These are phyloP conservation scores for Pleurozium schreberi DNA, from an alignment of 225 moss, liverwort and hornwort species.

Conservation along the genomic window DNA sequence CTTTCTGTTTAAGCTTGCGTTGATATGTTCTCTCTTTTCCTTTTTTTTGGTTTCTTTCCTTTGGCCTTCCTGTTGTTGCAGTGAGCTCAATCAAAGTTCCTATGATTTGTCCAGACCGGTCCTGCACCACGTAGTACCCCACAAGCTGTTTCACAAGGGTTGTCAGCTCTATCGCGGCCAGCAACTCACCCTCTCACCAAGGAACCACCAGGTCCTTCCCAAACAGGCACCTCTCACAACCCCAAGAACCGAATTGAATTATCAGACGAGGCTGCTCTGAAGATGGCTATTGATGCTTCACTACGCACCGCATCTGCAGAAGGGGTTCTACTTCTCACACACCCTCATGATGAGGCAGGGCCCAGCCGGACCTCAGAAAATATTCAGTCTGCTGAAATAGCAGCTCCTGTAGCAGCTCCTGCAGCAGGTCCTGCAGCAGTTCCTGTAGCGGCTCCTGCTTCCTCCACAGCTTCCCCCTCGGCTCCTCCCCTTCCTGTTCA, in stretches of 20 bases:
- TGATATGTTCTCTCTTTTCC: not conserved
- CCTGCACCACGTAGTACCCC: conserved; percentile 19
- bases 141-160: conserved; percentile 52
- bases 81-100: not conserved
- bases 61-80: not conserved
- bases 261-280: conserved; percentile 61
- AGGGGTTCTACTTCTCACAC: conserved; percentile 24
- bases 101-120: conserved; percentile 3
- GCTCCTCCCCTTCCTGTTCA: conserved; percentile 79
- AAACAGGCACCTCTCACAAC: not conserved
- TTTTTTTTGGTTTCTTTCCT: not conserved
- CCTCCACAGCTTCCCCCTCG: conserved; percentile 39
- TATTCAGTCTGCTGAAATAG: not conserved
- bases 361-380: conserved; percentile 30
- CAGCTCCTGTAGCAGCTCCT: not conserved
- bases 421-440: not conserved
- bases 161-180: conserved; percentile 42
- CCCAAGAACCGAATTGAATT: not conserved
- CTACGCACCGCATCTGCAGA: conserved; percentile 69
- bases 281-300: conserved; percentile 82
- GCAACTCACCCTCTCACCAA: not conserved
- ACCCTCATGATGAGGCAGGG: conserved; percentile 39
- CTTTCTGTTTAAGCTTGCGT: not conserved
- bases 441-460: not conserved
- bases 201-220: not conserved